phyloP scores from a whole-genome alignment of 768 basidiomycete genomes.

The Inosperma sp. region DNA sequence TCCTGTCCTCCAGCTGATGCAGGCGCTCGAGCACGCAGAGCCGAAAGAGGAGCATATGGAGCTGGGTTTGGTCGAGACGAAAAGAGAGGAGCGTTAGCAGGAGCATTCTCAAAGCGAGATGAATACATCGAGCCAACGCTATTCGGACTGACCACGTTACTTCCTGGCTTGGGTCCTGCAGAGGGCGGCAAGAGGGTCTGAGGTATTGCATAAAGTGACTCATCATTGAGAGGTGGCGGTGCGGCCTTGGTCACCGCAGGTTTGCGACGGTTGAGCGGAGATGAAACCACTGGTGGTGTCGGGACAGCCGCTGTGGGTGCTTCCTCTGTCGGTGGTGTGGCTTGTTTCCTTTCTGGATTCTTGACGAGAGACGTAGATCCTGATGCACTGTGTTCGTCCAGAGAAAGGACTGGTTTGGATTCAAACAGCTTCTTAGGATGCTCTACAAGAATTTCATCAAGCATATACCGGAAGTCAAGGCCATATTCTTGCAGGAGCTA shows the following conservation, averaged over 20 bases:
- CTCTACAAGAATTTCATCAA: constrained; percentile 65
- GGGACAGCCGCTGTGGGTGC: too few relatives aligned
- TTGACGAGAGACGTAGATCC: constrained; percentile 12
- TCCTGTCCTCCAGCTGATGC: constrained; percentile 18
- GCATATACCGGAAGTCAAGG: constrained; percentile 88
- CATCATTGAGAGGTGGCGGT: too few relatives aligned
- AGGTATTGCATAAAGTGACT: too few relatives aligned
- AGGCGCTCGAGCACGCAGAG: constrained; percentile 28
- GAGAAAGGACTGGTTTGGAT: constrained; percentile 26
- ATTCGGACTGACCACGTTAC: constrained; percentile 11
- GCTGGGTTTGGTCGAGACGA: constrained; percentile 11
- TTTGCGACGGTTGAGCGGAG: too few relatives aligned
- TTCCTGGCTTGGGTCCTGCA: constrained; percentile 7
- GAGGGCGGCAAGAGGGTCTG: neutral
- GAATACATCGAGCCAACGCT: constrained; percentile 16
- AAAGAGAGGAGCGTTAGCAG: constrained; percentile 14
- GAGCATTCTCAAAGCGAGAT: constrained; percentile 14
- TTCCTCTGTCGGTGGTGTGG: too few relatives aligned
- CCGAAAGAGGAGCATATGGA: constrained; percentile 14
- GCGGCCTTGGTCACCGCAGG: too few relatives aligned
- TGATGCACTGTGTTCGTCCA: constrained; percentile 18
- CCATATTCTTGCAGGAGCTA: constrained; percentile 90
- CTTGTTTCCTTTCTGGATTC: constrained; percentile 13
- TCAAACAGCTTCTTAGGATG: constrained; percentile 38
- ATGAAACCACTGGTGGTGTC: too few relatives aligned